Conservation (phyloP, 2,329 filamentous ascomycete species). For the Trichophyton schoenleinii region DNA sequence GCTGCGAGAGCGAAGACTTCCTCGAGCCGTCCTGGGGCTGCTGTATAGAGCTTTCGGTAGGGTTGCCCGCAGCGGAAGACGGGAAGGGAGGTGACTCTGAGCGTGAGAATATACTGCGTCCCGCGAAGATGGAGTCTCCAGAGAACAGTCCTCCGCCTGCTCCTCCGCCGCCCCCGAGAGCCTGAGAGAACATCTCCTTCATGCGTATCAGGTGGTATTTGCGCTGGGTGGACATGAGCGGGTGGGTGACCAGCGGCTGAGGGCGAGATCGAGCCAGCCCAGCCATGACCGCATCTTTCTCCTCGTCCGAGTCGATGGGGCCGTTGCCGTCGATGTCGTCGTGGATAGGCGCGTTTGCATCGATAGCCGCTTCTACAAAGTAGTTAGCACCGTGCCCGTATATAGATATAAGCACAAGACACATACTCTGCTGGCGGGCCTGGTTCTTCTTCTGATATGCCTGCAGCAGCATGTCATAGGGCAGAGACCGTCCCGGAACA, state of each 20-base stretch:
- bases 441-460: constrained; percentile 97
- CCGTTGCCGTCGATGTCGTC: constrained; percentile 72
- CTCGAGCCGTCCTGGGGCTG: constrained; percentile 3
- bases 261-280: constrained; percentile 58
- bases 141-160: constrained; percentile 35
- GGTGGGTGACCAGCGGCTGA: constrained; percentile 59
- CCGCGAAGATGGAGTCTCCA: constrained; percentile 21
- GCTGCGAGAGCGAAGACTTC: constrained; percentile 12
- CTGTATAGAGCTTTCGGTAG: constrained; percentile 15
- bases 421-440: constrained; percentile 85
- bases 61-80: constrained; percentile 17
- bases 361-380: constrained; percentile 68
- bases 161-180: constrained; percentile 39
- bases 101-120: constrained; percentile 24
- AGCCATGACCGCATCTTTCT: constrained; percentile 77
- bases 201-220: constrained; percentile 53
- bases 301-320: constrained; percentile 87
- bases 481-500: constrained; percentile 72
- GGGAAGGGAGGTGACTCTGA: constrained; percentile 19
- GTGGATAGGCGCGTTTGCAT: constrained; percentile 81
- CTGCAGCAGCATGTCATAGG: constrained; percentile 82
- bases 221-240: constrained; percentile 35
- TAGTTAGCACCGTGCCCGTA: neutral
- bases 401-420: constrained; percentile 11
- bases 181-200: constrained; percentile 50